Evolutionary conservation across 1,139 yeast species (phyloP), one percentile per base, ranked within the genome.

Genomic region (Pneumocystis jirovecii): DNA sequence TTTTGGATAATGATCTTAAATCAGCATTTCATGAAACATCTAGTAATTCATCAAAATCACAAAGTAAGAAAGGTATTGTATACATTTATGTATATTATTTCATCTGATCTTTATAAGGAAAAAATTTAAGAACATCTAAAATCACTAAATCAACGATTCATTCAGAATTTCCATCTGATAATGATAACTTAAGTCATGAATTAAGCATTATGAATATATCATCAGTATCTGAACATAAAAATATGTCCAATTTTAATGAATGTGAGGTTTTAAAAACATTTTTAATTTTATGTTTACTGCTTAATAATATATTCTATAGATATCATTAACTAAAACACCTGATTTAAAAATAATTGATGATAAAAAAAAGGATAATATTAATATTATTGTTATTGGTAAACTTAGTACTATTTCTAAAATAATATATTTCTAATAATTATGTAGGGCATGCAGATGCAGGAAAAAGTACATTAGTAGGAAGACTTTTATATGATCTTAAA

Each of bases 361-460:
- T 21, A 50, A 50, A 50, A 50, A 50, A 25, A 50, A 50, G 10
- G 34, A 29, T 60, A 85, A 83, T 68, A 78, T 85, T 61, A 68
- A 91, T 25, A 87, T 89, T 74, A 96, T 89, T 39, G 95, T 89
- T 3, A 84, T 88, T 68, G 71, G 67, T 68, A 17, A 39, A 31
- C n/a, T 39, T 60, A 37, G 15, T 3, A 63, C 17, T 39, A 40
- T 3, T n/a, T 12, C 12, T 12, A 8, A 44, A 21, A 40, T 12
- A 61, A 21, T 2, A 39, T 25, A 12, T 37, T 44, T 8, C 12
- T 39, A 29, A 19, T 61, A 2, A 17, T 34, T 34, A 63, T n/a
- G n/a, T 76, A 66, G 98, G 99, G 2, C 98, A 95, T 76, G 97
- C 95, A 25, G 99, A 95, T 77, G 96, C 97, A 0, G 99, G 99